These are phyloP conservation scores for Protomyces arabidopsidicola DNA, from an alignment of 1,139 yeast species.

Conservation along the genomic window DNA sequence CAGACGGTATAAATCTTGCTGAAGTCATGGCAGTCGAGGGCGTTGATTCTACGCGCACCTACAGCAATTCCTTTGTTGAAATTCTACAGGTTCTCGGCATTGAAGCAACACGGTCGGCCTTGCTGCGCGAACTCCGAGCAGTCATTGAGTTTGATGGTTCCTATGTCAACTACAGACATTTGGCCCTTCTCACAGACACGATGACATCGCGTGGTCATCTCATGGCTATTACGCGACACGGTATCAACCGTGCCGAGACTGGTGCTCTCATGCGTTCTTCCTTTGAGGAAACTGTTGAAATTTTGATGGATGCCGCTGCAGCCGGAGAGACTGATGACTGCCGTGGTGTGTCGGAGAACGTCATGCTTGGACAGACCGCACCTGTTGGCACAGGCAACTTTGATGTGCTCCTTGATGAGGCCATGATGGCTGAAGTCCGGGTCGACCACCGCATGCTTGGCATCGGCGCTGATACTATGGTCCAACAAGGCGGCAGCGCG, in stretches of 20 bases:
- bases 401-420: slow-evolving; percentile 91
- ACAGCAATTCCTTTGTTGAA: slow-evolving; percentile 95
- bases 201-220: slow-evolving; percentile 98
- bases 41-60: slow-evolving; percentile 82
- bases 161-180: slow-evolving; percentile 95
- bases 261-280: slow-evolving; percentile 99
- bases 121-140: slow-evolving; percentile 87
- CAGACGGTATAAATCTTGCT: slow-evolving; percentile 94
- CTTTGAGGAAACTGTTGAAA: slow-evolving; percentile 98
- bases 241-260: slow-evolving; percentile 96
- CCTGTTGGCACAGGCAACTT: slow-evolving; percentile 98
- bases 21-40: slow-evolving; percentile 95
- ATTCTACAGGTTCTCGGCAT: slow-evolving; percentile 92
- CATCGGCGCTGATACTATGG: slow-evolving; percentile 44
- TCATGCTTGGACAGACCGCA: slow-evolving; percentile 96
- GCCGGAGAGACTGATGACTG: slow-evolving; percentile 97
- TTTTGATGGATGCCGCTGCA: slow-evolving; percentile 95
- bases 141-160: slow-evolving; percentile 99
- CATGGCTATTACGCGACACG: slow-evolving; percentile 99
- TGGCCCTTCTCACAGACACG: slow-evolving; percentile 94
- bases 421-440: slow-evolving; percentile 67
- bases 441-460: slow-evolving; percentile 45
- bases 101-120: slow-evolving; percentile 94
- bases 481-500: slow-evolving; percentile 74
- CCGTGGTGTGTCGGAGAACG: slow-evolving; percentile 97